These are phyloP conservation scores for Russula sp. DNA, from an alignment of 768 basidiomycete species.

Conservation along the genomic window DNA sequence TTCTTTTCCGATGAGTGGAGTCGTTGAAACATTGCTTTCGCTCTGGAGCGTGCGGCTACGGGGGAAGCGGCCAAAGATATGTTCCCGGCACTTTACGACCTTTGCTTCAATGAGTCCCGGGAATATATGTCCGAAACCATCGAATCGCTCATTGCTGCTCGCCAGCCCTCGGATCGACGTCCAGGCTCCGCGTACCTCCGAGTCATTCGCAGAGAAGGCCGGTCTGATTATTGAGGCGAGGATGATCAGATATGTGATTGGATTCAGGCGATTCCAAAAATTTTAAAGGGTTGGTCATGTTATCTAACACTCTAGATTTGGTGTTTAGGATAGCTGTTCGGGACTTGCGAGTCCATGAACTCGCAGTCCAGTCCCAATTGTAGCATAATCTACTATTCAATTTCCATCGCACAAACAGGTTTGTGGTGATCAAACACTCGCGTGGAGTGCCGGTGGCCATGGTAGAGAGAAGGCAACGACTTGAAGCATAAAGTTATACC, in stretches of 20 bases:
- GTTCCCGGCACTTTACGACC: slow-evolving; percentile 2
- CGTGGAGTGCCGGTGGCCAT: too few relatives aligned
- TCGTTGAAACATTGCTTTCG: background rate
- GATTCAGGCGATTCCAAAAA: background rate
- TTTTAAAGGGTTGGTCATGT: too few relatives aligned
- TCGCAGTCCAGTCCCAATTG: too few relatives aligned
- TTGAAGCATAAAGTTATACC: too few relatives aligned
- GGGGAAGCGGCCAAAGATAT: background rate
- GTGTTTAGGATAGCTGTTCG: too few relatives aligned
- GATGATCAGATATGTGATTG: background rate
- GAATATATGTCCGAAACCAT: background rate
- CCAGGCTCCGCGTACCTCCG: background rate
- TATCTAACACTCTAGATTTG: too few relatives aligned
- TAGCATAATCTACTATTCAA: too few relatives aligned
- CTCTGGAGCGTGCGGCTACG: background rate
- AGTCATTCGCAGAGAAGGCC: background rate
- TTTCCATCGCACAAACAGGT: too few relatives aligned
- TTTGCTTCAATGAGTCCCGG: slow-evolving; percentile 1
- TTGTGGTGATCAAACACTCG: too few relatives aligned
- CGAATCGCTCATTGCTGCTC: background rate
- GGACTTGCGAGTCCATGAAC: too few relatives aligned
- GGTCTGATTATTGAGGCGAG: background rate
- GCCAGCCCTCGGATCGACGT: slow-evolving; percentile 1
- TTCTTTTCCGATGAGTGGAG: background rate
- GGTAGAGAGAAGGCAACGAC: too few relatives aligned